Base-by-base conservation (phyloP, 495 filamentous ascomycete genomes). In the Lentithecium fluviatile region DNA sequence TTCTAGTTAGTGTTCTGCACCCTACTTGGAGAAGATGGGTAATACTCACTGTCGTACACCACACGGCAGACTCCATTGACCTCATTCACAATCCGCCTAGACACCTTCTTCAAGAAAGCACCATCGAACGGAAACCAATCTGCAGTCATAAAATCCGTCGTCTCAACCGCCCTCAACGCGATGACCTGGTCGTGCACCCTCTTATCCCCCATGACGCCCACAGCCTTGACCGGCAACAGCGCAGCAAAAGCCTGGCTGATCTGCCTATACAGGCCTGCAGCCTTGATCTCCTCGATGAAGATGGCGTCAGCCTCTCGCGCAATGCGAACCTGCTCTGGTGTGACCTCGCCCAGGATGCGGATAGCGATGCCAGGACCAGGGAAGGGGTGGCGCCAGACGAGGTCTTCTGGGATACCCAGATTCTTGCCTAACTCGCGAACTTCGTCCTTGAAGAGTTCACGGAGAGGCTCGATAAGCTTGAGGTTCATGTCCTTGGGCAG, bases 271-370 rank as follows among this genome's bases (percentile, higher is more conserved):
- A 97, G 70, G 19, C 90, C 94, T 1, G 90, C 91, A 29, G 84
- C 85, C 47, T 76, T 79, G 74, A 98, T 95, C 83, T 88, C 88
- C 53, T 82, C 79, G 68, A 97, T 95, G 77, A 93, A 98, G 69
- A 90, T 90, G 29, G 88, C 72, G 71, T 97, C 94, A 2, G 94
- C 94, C 67, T 89, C 76, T 17, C 91, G 81, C 15, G 85, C 91
- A 37, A 96, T 95, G 24, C 82, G 81, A 24, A 97, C 85, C 51
- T 85, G 82, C 65, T 91, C 87, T 3, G 78, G 77, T 11, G 88
- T 96, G 4, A 97, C 88, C 58, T 95, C 93, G 37, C 94, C 94
- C 0, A 96, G 77, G 49, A 97, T 86, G 50, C 94, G 84, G 68
- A 97, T 91, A 21, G 86, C 94, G 58, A 98, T 84, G 5, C 92